These are phyloP conservation scores for Xerophyta viscosa DNA, from an alignment of 106 monocot genomes.

Conservation along the genomic window DNA sequence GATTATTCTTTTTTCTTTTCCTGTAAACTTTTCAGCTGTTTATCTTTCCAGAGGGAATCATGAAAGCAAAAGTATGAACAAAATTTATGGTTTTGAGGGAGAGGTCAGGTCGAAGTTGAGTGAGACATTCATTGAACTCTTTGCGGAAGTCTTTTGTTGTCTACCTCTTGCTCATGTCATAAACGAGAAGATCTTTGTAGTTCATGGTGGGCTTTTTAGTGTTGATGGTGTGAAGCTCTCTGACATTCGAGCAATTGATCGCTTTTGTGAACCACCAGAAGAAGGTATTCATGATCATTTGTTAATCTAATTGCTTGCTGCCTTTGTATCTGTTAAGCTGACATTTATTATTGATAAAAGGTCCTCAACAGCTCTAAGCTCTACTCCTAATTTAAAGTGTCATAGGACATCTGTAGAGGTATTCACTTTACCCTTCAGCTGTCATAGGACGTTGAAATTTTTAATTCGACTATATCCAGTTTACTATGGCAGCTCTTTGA, in stretches of 20 bases:
- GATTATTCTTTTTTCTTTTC: background rate
- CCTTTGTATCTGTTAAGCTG: no score
- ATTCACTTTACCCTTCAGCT: no score
- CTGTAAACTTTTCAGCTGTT: slow-evolving; percentile 46
- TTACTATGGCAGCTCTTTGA: no score
- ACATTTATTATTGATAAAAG: no score
- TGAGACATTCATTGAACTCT: slow-evolving; percentile 90
- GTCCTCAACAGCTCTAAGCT: no score
- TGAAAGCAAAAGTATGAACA: slow-evolving; percentile 98
- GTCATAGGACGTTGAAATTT: no score
- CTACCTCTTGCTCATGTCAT: slow-evolving; percentile 93
- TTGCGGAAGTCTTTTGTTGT: slow-evolving; percentile 96
- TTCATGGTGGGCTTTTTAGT: slow-evolving; percentile 96
- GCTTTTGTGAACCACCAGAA: slow-evolving; percentile 95
- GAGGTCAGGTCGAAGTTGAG: slow-evolving; percentile 91
- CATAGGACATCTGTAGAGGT: no score
- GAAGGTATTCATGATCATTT: slow-evolving; percentile 53
- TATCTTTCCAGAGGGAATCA: slow-evolving; percentile 91
- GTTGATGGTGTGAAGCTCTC: slow-evolving; percentile 96
- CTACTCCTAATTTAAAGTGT: no score
- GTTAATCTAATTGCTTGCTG: background rate
- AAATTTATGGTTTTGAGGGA: slow-evolving; percentile 99
- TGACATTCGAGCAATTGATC: slow-evolving; percentile 81
- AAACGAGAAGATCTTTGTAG: slow-evolving; percentile 86
- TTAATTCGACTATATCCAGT: no score